Base-by-base conservation (phyloP, 2,329 filamentous ascomycete species). In the Camptophora hylomeconis region DNA sequence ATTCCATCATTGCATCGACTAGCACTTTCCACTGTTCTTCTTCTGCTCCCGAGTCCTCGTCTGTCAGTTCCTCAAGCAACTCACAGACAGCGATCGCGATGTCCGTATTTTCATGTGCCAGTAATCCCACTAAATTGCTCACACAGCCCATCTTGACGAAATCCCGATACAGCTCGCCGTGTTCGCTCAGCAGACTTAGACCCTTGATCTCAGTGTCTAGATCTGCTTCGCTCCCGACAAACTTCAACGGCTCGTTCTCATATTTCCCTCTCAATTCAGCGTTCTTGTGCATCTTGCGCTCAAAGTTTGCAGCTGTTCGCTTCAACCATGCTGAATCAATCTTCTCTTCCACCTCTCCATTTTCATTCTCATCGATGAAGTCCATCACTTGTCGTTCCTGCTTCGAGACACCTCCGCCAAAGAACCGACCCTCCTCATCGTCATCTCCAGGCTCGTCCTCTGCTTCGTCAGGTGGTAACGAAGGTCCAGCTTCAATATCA, bases 21-120 rank as follows among this genome's bases (percentile, higher is more conserved):
- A 98, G 57, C 1, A 57, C 63, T 36, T 79, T 72, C 83, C 86
- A 94, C 45, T 94, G 75, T 31, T 72, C 72, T 44, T 84, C 75
- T 35, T 78, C 73, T 2, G 80, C 82, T 22, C 75, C 67, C 2
- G 93, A 82, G 48, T 95, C 87, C 50, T 98, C 86, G 45, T 95
- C 89, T 9, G 83, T 92, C 42, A 95, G 61, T 57, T 98, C 89
- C 32, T 73, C 76, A 28, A 98, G 72, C 25, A 94, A 80, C 57
- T 95, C 80, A 27, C 93, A 75, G 1, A 79, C 81, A 39, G 79
- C 81, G 45, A 95, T 92, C 7, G 89, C 84, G 40, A 98, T 92
- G 48, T 98, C 89, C 1, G 86, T 87, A 51, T 98, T 98, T 46
- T 98, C 89, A 51, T 98, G 89, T 10, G 87, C 78, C 26, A 98